These are phyloP conservation scores for Mycena chlorophos DNA, from an alignment of 768 basidiomycete species.

Conservation along the genomic window DNA sequence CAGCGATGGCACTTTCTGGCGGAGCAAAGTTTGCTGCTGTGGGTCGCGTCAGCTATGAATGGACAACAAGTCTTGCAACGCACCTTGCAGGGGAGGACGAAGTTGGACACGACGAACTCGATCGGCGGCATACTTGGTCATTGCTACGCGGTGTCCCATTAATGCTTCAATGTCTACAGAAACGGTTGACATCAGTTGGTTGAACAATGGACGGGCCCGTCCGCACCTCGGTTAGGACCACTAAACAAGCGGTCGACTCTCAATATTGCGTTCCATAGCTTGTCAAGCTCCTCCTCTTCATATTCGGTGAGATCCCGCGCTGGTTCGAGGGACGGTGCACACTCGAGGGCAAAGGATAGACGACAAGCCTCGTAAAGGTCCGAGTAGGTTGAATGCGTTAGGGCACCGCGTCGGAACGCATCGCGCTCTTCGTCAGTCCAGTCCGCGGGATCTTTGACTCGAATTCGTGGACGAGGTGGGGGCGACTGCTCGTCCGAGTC, in stretches of 20 bases:
- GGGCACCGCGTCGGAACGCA: neutral
- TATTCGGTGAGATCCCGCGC: neutral
- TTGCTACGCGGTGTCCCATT: neutral
- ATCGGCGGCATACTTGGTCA: neutral
- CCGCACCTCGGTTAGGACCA: conserved; percentile 13
- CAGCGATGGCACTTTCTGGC: no score
- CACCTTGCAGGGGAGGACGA: neutral
- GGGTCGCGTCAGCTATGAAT: neutral
- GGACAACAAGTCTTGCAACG: neutral
- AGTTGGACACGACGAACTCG: neutral
- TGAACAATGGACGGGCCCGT: neutral
- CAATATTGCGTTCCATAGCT: conserved; percentile 10
- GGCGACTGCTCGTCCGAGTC: no score
- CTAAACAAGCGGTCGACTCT: conserved; percentile 4
- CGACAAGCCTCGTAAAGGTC: neutral
- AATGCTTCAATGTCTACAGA: neutral
- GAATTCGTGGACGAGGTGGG: no score
- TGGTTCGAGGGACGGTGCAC: neutral
- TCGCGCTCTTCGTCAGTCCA: neutral
- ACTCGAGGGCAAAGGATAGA: neutral
- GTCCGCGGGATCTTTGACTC: no score
- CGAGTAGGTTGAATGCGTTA: neutral
- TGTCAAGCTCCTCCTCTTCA: neutral
- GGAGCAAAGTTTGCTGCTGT: no score
- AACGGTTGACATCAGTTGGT: neutral